Base-by-base conservation (phyloP, 345 rosid genomes). In the Lepidium africanum region DNA sequence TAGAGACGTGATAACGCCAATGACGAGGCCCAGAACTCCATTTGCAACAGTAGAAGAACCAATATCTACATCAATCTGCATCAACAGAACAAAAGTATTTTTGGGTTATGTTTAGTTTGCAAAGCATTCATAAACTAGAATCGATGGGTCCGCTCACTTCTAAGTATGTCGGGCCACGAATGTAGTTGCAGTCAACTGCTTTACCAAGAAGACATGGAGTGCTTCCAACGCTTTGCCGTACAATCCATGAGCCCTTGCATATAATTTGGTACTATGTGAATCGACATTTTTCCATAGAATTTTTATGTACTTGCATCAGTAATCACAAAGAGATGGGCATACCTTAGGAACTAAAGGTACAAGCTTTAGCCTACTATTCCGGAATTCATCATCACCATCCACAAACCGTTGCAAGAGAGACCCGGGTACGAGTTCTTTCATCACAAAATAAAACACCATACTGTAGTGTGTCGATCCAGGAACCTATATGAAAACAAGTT, bases 211-310 rank as follows among this genome's bases (percentile, higher is more conserved):
- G 82, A 76, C 99, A 95, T 5, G 99, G 96, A 21, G 96, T 95
- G 81, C 96, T 95, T 73, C 99, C 99, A 62, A 87, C 99, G 67
- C 99, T 95, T 78, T 95, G 99, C 45, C 96, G 87, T 56, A 95
- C 99, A 52, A 95, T 91, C 99, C 99, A 95, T 25, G 99, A 95
- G 11, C 99, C 99, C 99, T 95, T 91, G 84, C 69, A 53, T 57
- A 21, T 17, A 21, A 59, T 60, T 15, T 9, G 30, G 10, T 14
- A n/a, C 10, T 33, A 38, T 17, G 32, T 46, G 40, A 62, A 19
- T 62, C 33, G 7, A 21, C 37, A 3, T n/a, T 25, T 21, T 63
- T 23, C 47, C 47, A 35, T 13, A 47, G 32, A 47, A 63, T 46
- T 16, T 48, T 38, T 21, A 58, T 13, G 23, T 58, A 50, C 35